These are phyloP conservation scores for Helianthus tuberosus DNA, from an alignment of 129 eudicot species.

Conservation along the genomic window DNA sequence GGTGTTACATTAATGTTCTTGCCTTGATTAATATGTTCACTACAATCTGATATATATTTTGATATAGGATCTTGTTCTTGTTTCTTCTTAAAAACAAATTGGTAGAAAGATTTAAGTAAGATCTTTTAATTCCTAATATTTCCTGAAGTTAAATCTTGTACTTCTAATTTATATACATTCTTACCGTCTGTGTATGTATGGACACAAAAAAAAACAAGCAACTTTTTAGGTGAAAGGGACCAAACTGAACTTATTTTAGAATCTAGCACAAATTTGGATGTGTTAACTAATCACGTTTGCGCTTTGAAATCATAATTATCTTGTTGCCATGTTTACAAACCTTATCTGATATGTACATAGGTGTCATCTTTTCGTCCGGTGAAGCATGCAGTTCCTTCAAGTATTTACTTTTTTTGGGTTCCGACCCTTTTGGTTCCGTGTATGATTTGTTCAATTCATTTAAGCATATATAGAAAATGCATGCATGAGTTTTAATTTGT, in stretches of 20 bases:
- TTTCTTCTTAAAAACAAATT: too few relatives aligned
- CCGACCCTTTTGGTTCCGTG: conserved; percentile 30
- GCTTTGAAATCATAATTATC: conserved; percentile 16
- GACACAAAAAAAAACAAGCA: neutral
- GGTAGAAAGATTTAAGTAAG: too few relatives aligned
- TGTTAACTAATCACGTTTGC: conserved; percentile 10
- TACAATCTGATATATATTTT: too few relatives aligned
- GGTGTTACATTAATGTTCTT: too few relatives aligned
- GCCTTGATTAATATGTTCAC: too few relatives aligned
- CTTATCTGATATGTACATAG: conserved; percentile 25
- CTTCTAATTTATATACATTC: neutral
- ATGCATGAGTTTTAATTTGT: conserved; percentile 18
- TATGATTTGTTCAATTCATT: conserved; percentile 18
- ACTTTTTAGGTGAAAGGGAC: conserved; percentile 1
- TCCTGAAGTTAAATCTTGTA: too few relatives aligned
- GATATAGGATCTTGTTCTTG: too few relatives aligned
- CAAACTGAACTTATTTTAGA: neutral
- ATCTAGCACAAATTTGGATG: conserved; percentile 27
- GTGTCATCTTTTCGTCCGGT: conserved; percentile 23
- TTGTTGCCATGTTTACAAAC: conserved; percentile 17
- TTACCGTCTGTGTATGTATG: neutral
- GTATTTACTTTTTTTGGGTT: conserved; percentile 30
- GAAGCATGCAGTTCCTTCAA: conserved; percentile 19
- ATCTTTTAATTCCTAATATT: too few relatives aligned
- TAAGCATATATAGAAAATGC: conserved; percentile 15